Conservation (phyloP, 805 yeast genomes). For the Phaffomyces thermotolerans region DNA sequence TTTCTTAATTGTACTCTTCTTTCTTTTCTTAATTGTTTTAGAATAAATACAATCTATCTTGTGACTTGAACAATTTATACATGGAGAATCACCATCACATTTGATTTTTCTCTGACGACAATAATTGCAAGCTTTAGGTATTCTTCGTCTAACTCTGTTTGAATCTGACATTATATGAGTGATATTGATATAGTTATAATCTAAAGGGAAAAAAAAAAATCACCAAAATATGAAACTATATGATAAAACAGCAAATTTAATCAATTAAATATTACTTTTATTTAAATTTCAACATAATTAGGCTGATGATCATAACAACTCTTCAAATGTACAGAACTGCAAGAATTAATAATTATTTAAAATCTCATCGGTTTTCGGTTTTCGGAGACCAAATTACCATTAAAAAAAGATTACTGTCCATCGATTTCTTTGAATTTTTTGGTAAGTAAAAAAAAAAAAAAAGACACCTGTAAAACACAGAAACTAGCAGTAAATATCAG, state of each 20-base stretch:
- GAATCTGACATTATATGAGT: background rate
- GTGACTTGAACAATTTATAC: slow-evolving; percentile 81
- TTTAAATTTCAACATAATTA: too few species aligned
- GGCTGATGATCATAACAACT: background rate
- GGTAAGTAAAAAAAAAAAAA: too few species aligned
- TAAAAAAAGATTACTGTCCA: too few species aligned
- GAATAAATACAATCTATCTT: slow-evolving; percentile 71
- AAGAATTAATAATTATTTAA: background rate
- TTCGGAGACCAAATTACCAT: too few species aligned
- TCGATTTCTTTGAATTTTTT: too few species aligned
- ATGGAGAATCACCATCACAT: slow-evolving; percentile 38
- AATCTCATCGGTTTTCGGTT: background rate
- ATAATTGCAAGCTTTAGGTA: slow-evolving; percentile 33
- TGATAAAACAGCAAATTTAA: too few species aligned
- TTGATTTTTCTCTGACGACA: slow-evolving; percentile 36
- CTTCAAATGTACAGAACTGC: background rate
- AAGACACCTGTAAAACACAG: too few species aligned
- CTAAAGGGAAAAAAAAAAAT: too few species aligned
- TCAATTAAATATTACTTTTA: too few species aligned
- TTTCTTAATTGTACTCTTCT: slow-evolving; percentile 13
- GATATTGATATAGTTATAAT: too few species aligned
- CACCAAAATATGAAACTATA: too few species aligned
- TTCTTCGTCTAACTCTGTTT: slow-evolving; percentile 23
- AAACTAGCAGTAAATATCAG: too few species aligned
- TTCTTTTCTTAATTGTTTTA: slow-evolving; percentile 19